Conservation (phyloP, 2,329 filamentous ascomycete species). For the Cordyceps tenuipes region DNA sequence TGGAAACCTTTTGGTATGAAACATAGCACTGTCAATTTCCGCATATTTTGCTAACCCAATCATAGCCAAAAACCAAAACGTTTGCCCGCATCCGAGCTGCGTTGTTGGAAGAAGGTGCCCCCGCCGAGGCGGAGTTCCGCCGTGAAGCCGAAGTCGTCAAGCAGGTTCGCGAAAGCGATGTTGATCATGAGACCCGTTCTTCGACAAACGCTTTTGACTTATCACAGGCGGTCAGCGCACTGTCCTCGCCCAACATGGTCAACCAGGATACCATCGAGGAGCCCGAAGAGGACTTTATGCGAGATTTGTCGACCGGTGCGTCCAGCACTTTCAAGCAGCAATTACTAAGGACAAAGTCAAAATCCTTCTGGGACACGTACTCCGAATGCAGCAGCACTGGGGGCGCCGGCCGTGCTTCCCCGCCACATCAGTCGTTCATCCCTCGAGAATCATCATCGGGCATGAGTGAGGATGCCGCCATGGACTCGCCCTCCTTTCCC, state of each 20-base stretch:
- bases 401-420: conserved; percentile 44
- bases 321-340: conserved; percentile 70
- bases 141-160: conserved; percentile 93
- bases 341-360: conserved; percentile 60
- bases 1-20: conserved; percentile 75
- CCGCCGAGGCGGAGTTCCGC: conserved; percentile 79
- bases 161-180: conserved; percentile 86
- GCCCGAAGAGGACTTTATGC: conserved; percentile 62
- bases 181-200: conserved; percentile 45
- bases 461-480: conserved; percentile 61
- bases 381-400: conserved; percentile 55
- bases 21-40: neutral
- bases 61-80: conserved; percentile 86
- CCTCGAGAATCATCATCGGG: conserved; percentile 51
- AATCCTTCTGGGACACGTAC: conserved; percentile 67
- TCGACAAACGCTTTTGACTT: conserved; percentile 32
- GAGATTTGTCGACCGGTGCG: conserved; percentile 38
- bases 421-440: conserved; percentile 57
- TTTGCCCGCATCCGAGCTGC: conserved; percentile 91
- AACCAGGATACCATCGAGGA: conserved; percentile 59
- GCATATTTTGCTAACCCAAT: neutral
- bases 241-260: conserved; percentile 63
- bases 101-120: conserved; percentile 77
- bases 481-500: conserved; percentile 56
- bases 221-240: conserved; percentile 45